Percentiles rank a stretch among this genome's conserved stretches.
These are phyloP conservation scores for Alternaria ventricosa DNA, from an alignment of 2,329 filamentous ascomycete genomes.

Conservation along the genomic window DNA sequence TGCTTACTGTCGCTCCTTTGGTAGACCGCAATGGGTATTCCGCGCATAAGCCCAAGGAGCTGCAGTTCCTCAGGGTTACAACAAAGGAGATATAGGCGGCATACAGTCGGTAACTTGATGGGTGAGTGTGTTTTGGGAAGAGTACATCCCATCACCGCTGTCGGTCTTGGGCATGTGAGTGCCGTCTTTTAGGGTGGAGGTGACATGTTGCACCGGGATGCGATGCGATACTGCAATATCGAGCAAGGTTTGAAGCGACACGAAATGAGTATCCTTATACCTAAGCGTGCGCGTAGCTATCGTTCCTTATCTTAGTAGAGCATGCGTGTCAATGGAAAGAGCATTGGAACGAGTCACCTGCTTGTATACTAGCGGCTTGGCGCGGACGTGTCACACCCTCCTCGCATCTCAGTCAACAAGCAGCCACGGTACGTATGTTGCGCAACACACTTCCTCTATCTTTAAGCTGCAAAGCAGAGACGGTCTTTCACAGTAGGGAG, in stretches of 20 bases:
- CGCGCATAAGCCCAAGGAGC: constrained; percentile 50
- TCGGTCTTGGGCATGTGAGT: background rate
- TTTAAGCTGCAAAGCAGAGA: background rate
- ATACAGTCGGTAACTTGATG: no score
- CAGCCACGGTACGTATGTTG: background rate
- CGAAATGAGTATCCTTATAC: background rate
- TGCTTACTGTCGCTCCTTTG: constrained; percentile 34
- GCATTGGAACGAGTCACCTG: constrained; percentile 1
- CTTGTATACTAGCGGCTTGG: constrained; percentile 14
- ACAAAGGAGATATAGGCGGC: constrained; percentile 22
- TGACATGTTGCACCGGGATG: background rate
- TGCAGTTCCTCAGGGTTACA: constrained; percentile 51
- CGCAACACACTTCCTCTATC: background rate
- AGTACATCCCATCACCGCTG: background rate
- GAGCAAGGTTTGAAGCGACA: background rate
- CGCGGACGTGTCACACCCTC: constrained; percentile 14
- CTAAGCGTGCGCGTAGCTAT: background rate
- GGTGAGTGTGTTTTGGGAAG: background rate
- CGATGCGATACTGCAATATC: background rate
- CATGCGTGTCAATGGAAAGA: constrained; percentile 1
- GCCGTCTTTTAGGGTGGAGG: background rate
- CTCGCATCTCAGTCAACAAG: constrained; percentile 5
- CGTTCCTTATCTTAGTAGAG: background rate
- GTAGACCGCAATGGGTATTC: constrained; percentile 49
- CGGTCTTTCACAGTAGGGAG: background rate